Evolutionary conservation across 2,329 filamentous ascomycete genomes (phyloP), one percentile per base, ranked within the genome.

Genomic region (Aspergillus sp.): DNA sequence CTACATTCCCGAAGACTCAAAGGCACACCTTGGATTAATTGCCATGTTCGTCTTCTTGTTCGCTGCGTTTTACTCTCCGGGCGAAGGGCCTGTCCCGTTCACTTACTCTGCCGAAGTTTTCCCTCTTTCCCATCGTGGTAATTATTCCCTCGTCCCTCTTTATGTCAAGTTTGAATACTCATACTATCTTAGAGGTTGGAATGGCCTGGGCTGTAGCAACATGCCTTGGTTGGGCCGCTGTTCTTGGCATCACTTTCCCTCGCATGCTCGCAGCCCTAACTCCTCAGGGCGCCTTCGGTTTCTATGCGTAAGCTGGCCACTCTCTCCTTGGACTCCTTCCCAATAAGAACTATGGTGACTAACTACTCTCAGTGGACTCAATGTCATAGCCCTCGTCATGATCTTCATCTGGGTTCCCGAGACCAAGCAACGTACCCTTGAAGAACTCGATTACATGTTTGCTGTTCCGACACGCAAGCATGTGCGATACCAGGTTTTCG

Each of bases 21-120:
- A 66, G 0, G 76, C 79, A 0, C 79, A 82, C 56, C 75, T 85
- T 12, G 83, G 74, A 0, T 70, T 83, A 0, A 81, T 88, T 45
- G 83, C 84, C 0, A 70, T 86, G 4, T 88, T 88, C 60, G 76
- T 88, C 61, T 89, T 85, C 73, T 68, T 89, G 13, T 89, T 89
- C 61, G 83, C 81, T 1, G 83, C 83, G 6, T 86, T 86, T 66
- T 87, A 87, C 73, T 86, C 83, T 0, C 83, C 84, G 0, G 85
- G 82, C 3, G 87, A 90, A 73, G 87, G 86, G 0, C 77, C 77
- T 2, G 78, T 81, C 1, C 77, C 79, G 4, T 78, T 74, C 62
- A 76, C 80, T n/a, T 84, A 84, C 68, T 81, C 80, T 45, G 80
- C 82, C 0, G 82, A 84, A 60, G 78, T 80, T 0, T 84, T 84